Evolutionary conservation across 495 filamentous ascomycete species (phyloP).

Genomic region (Aspergillus asperescens): DNA sequence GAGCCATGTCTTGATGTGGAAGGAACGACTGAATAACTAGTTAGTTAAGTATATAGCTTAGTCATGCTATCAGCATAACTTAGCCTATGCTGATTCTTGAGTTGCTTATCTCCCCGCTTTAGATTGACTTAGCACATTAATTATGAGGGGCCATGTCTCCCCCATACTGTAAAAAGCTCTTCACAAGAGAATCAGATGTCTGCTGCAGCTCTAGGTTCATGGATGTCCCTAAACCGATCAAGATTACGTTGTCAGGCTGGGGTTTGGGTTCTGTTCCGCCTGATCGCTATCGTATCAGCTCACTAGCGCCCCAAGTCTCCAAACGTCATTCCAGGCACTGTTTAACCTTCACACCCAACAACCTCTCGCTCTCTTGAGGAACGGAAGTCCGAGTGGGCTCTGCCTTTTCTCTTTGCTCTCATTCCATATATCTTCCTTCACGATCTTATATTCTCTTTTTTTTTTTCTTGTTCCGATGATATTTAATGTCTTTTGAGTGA

Average conservation of each 20-base stretch:
- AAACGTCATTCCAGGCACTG: conserved; percentile 22
- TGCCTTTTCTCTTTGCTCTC: background rate
- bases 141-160: too few species aligned
- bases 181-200: background rate
- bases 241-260: conserved; percentile 22
- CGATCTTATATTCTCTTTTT: conserved; percentile 13
- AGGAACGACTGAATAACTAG: too few species aligned
- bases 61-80: too few species aligned
- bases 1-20: too few species aligned
- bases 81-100: too few species aligned
- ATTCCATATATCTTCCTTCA: background rate
- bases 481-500: conserved; percentile 22
- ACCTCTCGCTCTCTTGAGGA: background rate
- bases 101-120: background rate
- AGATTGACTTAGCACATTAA: too few species aligned
- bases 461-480: conserved; percentile 30
- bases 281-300: conserved; percentile 24
- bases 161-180: too few species aligned
- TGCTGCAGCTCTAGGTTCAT: conserved; percentile 7
- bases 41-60: too few species aligned
- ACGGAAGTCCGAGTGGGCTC: conserved; percentile 2
- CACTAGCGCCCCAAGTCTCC: conserved; percentile 17
- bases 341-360: conserved; percentile 11
- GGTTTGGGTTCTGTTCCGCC: conserved; percentile 27
- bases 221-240: background rate